Base-by-base conservation (phyloP, 2,329 filamentous ascomycete genomes). In the Conoideocrella luteorostrata region DNA sequence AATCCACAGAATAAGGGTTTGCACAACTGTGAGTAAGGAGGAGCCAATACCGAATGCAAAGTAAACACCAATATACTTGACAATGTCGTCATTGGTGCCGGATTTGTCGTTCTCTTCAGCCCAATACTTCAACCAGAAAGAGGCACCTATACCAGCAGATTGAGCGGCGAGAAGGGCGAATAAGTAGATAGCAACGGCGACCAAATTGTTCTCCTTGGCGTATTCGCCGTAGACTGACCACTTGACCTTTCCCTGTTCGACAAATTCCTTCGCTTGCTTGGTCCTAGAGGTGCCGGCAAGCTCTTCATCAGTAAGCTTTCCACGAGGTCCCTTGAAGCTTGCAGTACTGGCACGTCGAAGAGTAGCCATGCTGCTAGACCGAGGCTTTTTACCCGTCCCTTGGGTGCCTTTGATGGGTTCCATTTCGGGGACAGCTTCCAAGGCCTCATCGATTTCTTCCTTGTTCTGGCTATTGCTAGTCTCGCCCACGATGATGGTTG, bases 1-100 rank as follows among this genome's bases (percentile, higher is more conserved):
- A 52, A 98, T 97, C 93, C 93, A 98, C 22, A 98, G 74, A 51
- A 98, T 89, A 54, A 98, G 70, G 5, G 91, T 97, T 66, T 97
- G 93, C 23, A 94, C 60, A 33, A 97, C 88, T 3, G 94, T 91
- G 50, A 98, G 72, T 34, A 79, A 75, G 32, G 93, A 85, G 21
- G 87, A 84, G 24, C 91, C 91, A 41, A 98, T 78, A 38, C 93
- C 94, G 65, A 98, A 87, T 13, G 86, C 88, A 66, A 98, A 93
- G 68, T 98, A 98, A 51, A 98, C 80, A 46, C 91, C 88, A 58
- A 98, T 86, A 60, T 89, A 98, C 65, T 88, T 95, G 54, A 85
- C 90, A 46, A 95, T 78, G 29, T 90, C 59, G 7, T 79, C 75
- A 60, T 97, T 97, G 37, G 68, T 63, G 39, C 83, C 81, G 47